phyloP scores from a whole-genome alignment of 78 protist species.

The Dictyostelium capitatum region DNA sequence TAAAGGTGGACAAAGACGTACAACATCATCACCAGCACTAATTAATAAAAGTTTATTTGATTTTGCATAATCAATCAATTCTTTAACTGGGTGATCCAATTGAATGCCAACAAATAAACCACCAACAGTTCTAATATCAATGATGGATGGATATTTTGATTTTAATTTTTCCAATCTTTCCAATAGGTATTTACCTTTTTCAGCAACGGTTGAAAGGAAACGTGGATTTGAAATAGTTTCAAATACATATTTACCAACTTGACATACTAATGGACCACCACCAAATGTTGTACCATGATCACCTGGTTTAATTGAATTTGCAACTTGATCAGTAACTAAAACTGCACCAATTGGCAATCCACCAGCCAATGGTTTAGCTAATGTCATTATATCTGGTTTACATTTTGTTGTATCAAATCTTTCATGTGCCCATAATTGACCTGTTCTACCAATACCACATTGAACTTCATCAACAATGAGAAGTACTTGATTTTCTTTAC shows the following conservation, averaged over 20 bases:
- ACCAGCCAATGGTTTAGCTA: slow-evolving; percentile 92
- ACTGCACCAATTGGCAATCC: slow-evolving; percentile 95
- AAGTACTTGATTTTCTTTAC: slow-evolving; percentile 64
- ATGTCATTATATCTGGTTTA: slow-evolving; percentile 88
- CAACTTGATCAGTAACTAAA: slow-evolving; percentile 72
- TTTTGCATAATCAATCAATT: slow-evolving; percentile 6
- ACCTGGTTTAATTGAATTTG: slow-evolving; percentile 78
- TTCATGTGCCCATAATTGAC: slow-evolving; percentile 90
- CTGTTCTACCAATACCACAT: slow-evolving; percentile 94
- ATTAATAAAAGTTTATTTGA: slow-evolving; percentile 13
- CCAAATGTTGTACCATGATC: slow-evolving; percentile 92
- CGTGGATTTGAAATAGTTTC: slow-evolving; percentile 10
- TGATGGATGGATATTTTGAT: background rate
- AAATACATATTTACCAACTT: slow-evolving; percentile 77
- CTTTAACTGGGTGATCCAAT: slow-evolving; percentile 22
- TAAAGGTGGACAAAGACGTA: slow-evolving; percentile 69
- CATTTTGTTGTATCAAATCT: slow-evolving; percentile 1
- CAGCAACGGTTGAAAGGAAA: slow-evolving; percentile 53
- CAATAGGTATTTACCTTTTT: slow-evolving; percentile 44
- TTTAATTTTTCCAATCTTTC: background rate
- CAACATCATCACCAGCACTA: slow-evolving; percentile 53
- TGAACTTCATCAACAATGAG: slow-evolving; percentile 86
- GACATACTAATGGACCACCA: slow-evolving; percentile 88
- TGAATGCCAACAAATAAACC: slow-evolving; percentile 65
- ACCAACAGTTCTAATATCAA: slow-evolving; percentile 46